These are phyloP conservation scores for Kluyveromyces siamensis DNA, from an alignment of 805 yeast genomes.

Conservation along the genomic window DNA sequence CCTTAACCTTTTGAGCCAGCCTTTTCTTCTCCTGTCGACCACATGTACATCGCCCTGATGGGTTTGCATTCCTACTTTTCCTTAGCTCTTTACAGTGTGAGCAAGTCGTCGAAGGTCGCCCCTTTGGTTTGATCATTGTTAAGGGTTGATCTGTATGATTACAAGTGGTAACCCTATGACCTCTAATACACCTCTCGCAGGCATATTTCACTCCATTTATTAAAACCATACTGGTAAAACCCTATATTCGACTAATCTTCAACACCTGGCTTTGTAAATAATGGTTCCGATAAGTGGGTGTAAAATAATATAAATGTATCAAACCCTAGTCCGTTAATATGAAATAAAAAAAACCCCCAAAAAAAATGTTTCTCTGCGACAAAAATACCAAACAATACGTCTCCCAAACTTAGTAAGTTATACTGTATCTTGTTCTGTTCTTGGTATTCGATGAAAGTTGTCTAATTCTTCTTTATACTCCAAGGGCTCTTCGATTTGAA, in stretches of 20 bases:
- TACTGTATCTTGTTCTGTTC: not conserved
- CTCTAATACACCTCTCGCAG: slow-evolving; percentile 91
- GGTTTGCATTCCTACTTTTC: slow-evolving; percentile 55
- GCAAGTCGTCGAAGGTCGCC: slow-evolving; percentile 92
- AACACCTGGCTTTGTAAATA: not conserved
- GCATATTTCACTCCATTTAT: slow-evolving; percentile 93
- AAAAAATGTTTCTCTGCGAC: not conserved
- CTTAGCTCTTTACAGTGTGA: slow-evolving; percentile 74
- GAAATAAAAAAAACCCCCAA: not conserved
- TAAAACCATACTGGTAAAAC: slow-evolving; percentile 52
- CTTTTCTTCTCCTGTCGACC: slow-evolving; percentile 41
- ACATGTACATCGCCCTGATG: slow-evolving; percentile 56
- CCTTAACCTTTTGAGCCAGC: slow-evolving; percentile 26
- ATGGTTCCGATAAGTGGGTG: not conserved
- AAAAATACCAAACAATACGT: too few species aligned
- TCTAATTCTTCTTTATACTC: not conserved
- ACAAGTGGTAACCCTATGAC: slow-evolving; percentile 92
- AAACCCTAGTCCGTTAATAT: not conserved
- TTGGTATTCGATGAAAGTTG: not conserved
- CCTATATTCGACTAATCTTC: not conserved
- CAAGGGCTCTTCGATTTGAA: not conserved
- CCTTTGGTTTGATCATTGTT: slow-evolving; percentile 91
- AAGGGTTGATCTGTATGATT: slow-evolving; percentile 86
- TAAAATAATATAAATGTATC: too few species aligned
- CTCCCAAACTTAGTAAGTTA: not conserved